Evolutionary conservation across 2,329 filamentous ascomycete genomes (phyloP), one percentile per base, ranked within the genome.

Genomic region (Fusarium compactum): DNA sequence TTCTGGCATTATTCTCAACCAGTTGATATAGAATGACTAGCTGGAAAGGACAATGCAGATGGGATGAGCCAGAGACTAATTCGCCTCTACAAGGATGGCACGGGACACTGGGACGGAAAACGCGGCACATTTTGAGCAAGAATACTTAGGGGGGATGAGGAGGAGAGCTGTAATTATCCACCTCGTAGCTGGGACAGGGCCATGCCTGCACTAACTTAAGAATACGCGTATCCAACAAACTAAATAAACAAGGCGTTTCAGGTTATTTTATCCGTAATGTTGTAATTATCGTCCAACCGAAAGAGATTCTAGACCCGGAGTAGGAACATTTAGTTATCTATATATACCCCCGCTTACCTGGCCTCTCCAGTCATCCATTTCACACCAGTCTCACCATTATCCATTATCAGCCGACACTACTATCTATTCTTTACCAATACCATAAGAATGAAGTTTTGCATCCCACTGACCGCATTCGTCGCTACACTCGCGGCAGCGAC

Each of bases 401-500:
- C 11, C 18, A 38, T 11, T n/a, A n/a, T 38, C 34, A 38, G 9
- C 34, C 34, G 34, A 38, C 18, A 4, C 18, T 38, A 38, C 34
- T 38, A 38, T 38, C 18, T 38, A 12, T n/a, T n/a, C 34, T n/a
- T 38, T 18, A 7, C 18, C 34, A n/a, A n/a, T 38, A 38, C 6
- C 10, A n/a, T n/a, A 2, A 38, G 6, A 38, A 38, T 38, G 34
- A 38, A 38, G 34, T n/a, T 38, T 38, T 38, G 9, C 34, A n/a
- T 38, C 34, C 34, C 34, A 38, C 18, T 38, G 34, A 38, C 34
- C 34, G 10, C 34, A 38, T 38, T n/a, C n/a, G 34, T 38, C 34
- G 34, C 34, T n/a, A 38, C 34, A n/a, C 34, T 38, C 34, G 77
- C 72, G 25, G 62, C 72, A 29, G 77, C 78, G 20, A 69, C 70